A percentile compares a stretch with the other conserved stretches of the same genome.
These are phyloP conservation scores for Kluyveromyces starmeri DNA, from an alignment of 805 yeast species.

Conservation along the genomic window DNA sequence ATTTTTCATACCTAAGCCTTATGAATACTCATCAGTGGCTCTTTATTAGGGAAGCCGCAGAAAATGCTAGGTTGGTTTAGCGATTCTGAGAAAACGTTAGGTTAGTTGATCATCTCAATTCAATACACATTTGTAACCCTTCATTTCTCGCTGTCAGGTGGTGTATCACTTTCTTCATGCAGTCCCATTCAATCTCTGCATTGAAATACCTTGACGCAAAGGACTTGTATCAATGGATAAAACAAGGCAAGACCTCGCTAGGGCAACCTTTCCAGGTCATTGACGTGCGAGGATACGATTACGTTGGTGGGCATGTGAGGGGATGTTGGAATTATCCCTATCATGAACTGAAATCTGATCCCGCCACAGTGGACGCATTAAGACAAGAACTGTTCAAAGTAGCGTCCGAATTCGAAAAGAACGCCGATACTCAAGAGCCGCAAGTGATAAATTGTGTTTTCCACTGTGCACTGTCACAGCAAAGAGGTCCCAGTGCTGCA, in stretches of 20 bases:
- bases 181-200: constrained; percentile 15
- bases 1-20: too few relatives aligned
- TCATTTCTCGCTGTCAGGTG: too few relatives aligned
- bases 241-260: constrained; percentile 14
- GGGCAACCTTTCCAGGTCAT: constrained; percentile 36
- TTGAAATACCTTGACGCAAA: constrained; percentile 21
- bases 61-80: too few relatives aligned
- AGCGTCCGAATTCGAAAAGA: constrained; percentile 10
- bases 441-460: constrained; percentile 41
- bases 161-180: too few relatives aligned
- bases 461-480: constrained; percentile 88
- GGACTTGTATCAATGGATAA: constrained; percentile 21
- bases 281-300: constrained; percentile 83
- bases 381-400: constrained; percentile 29
- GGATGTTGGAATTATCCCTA: constrained; percentile 23
- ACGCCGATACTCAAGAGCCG: constrained; percentile 11
- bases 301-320: constrained; percentile 47
- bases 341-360: constrained; percentile 39
- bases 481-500: constrained; percentile 85
- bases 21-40: too few relatives aligned
- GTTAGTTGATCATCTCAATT: too few relatives aligned
- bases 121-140: too few relatives aligned
- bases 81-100: too few relatives aligned
- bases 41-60: too few relatives aligned
- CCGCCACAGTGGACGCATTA: constrained; percentile 47